Base-by-base conservation (phyloP, 306 rosid genomes). In the Coriaria nepalensis region DNA sequence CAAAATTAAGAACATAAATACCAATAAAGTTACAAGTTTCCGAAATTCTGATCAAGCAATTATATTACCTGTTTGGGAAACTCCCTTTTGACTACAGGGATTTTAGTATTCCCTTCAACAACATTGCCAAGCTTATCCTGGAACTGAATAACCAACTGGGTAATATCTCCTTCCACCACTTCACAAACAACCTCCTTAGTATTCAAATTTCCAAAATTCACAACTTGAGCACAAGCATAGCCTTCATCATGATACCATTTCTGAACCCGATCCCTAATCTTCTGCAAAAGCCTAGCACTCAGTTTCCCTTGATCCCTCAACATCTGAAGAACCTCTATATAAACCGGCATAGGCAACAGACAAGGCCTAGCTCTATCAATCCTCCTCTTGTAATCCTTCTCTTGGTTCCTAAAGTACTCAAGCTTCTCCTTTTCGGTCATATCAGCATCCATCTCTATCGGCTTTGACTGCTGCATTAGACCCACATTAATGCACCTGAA, bases 241-340 rank as follows among this genome's bases (percentile, higher is more conserved):
- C 98, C 98, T 64, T 82, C 92, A 50, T 90, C 98, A 11, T 84
- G 95, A 60, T 90, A 90, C 98, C 98, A 90, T 40, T 69, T 84
- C 70, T 90, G 98, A 2, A 90, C 98, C 13, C 81, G 43, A 42
- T 90, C 98, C 56, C 98, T 63, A 35, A 90, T 90, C 79, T 61
- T 77, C 81, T 90, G 98, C 78, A 90, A 53, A 41, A 79, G 62
- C 82, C 98, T 79, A 5, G 98, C 95, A 45, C 94, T 85, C 36
- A 90, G 93, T 42, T 67, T 79, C 36, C 84, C 95, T 20, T 77
- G 82, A 6, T 66, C 76, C 45, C 65, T 74, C 59, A 90, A 60
- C 98, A 90, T 73, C 36, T 63, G 61, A 56, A 79, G 9, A 37
- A 90, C 79, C 65, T 90, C 95, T 35, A 50, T 42, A 14, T 82